A percentile compares a stretch with the other conserved stretches of the same genome.
Conservation (phyloP, 768 basidiomycete genomes). For the Lentinula aciculospora region DNA sequence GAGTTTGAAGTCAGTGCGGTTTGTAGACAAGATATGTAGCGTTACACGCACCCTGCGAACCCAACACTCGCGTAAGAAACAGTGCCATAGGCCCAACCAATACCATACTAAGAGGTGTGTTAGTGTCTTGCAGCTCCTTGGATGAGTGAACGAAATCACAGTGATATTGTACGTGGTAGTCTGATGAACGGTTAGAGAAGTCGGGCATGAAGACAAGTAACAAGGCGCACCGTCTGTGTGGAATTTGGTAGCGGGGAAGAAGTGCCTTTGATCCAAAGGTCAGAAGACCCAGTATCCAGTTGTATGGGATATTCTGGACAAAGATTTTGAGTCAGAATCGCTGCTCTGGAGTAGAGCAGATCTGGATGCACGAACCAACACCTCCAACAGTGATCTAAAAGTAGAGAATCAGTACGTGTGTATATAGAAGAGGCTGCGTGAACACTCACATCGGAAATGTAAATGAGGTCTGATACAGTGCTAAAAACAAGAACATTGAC, state of each 20-base stretch:
- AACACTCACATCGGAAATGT: constrained; percentile 65
- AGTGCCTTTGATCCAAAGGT: constrained; percentile 64
- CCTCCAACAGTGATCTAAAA: constrained; percentile 63
- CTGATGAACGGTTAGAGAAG: constrained; percentile 22
- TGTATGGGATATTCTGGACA: constrained; percentile 63
- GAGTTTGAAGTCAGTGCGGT: constrained; percentile 2
- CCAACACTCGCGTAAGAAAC: constrained; percentile 56
- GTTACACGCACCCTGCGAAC: constrained; percentile 61
- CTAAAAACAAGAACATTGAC: constrained; percentile 35
- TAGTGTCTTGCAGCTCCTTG: constrained; percentile 6
- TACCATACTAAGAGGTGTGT: constrained; percentile 54
- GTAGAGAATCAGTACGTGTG: neutral
- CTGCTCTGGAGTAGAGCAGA: neutral
- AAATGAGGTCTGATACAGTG: constrained; percentile 71
- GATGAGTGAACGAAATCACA: constrained; percentile 29
- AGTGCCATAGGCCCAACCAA: constrained; percentile 71
- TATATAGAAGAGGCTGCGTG: constrained; percentile 8
- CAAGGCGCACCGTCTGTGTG: constrained; percentile 39
- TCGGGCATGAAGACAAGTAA: constrained; percentile 1
- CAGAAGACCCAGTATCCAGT: constrained; percentile 81
- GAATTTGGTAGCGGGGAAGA: constrained; percentile 42
- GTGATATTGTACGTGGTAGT: constrained; percentile 52
- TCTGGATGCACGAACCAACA: constrained; percentile 34
- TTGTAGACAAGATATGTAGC: neutral
- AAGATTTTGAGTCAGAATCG: constrained; percentile 8